Base-by-base conservation (phyloP, 768 basidiomycete species). In the Amylocystis lapponica region DNA sequence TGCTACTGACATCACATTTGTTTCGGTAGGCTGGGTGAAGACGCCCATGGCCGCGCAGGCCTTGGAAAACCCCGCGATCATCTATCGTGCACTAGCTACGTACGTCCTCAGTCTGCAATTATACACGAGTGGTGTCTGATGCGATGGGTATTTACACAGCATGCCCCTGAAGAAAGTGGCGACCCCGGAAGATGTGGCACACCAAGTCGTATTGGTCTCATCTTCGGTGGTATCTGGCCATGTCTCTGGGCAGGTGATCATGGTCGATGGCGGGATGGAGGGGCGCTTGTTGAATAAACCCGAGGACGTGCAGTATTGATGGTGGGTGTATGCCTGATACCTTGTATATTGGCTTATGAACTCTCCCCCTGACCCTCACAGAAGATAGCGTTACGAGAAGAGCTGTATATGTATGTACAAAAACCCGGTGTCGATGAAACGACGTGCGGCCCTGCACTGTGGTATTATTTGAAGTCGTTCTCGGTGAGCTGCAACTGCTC, bases 221-320 rank as follows among this genome's bases (percentile, higher is more conserved):
- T 86, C 83, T 0, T 61, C 72, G 8, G 63, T 61, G 9, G 55
- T 86, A 0, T 86, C 83, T 0, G 83, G 85, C 0, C 85, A 87
- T 53, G 71, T 87, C 14, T 75, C 79, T 1, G 85, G 85, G 0
- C 76, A 85, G 51, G 74, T 81, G 5, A 54, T 85, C 22, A 83
- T 85, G 78, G 70, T 86, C 5, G 74, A 76, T 35, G 86, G 85
- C 2, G 86, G 86, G 3, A 86, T 86, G 85, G 86, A 88, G 70
- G 86, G 86, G n/a, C 61, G 69, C 9, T 40, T 78, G 26, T 54
- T 75, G 47, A 75, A 76, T 49, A 58, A 47, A 23, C 62, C 58
- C 12, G 64, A 68, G 21, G 71, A 73, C 45, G 25, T 62, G n/a
- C n/a, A n/a, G n/a, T n/a, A n/a, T n/a, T n/a, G n/a, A n/a, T n/a